Percentiles rank a stretch among this genome's conserved stretches.
Evolutionary conservation across 352 stramenopile genomes (phyloP).

Genomic region (Phytophthora gonapodyides): DNA sequence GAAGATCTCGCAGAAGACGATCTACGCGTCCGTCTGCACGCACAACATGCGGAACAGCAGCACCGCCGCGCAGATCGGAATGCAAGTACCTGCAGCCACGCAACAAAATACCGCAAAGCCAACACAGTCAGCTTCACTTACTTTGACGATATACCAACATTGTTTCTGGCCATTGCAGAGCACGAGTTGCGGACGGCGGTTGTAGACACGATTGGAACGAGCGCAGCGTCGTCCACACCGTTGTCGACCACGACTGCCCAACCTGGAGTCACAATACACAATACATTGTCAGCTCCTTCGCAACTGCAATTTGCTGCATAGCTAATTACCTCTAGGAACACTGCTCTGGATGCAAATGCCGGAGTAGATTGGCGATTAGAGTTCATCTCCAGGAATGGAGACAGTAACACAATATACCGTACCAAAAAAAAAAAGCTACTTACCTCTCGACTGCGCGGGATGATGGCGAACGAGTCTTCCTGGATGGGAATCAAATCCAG

Average conservation of each 20-base stretch:
- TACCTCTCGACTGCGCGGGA: slow-evolving; percentile 93
- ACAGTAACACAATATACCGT: too few relatives aligned
- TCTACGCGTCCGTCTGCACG: slow-evolving; percentile 63
- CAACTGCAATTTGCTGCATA: slow-evolving; percentile 1
- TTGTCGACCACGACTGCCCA: slow-evolving; percentile 92
- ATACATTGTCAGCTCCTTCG: slow-evolving; percentile 1
- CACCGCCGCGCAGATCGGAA: slow-evolving; percentile 89
- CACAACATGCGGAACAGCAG: slow-evolving; percentile 87
- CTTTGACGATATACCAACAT: too few relatives aligned
- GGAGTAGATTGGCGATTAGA: too few relatives aligned
- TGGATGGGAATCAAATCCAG: slow-evolving; percentile 62
- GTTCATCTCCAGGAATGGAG: too few relatives aligned
- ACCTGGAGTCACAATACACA: slow-evolving; percentile 53
- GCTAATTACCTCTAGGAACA: too few relatives aligned
- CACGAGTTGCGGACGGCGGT: slow-evolving; percentile 83
- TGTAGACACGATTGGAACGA: slow-evolving; percentile 80
- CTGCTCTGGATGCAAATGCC: too few relatives aligned
- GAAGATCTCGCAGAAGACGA: slow-evolving; percentile 96
- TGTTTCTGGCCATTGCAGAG: slow-evolving; percentile 94
- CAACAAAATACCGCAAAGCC: background rate
- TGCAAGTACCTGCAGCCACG: slow-evolving; percentile 81
- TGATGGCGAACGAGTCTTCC: slow-evolving; percentile 67
- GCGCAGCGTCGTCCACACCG: slow-evolving; percentile 85
- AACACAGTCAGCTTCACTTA: slow-evolving; percentile 26
- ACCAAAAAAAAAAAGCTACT: too few relatives aligned